Evolutionary conservation across 495 filamentous ascomycete species (phyloP).

Genomic region (Penicillium dipodomyicola): DNA sequence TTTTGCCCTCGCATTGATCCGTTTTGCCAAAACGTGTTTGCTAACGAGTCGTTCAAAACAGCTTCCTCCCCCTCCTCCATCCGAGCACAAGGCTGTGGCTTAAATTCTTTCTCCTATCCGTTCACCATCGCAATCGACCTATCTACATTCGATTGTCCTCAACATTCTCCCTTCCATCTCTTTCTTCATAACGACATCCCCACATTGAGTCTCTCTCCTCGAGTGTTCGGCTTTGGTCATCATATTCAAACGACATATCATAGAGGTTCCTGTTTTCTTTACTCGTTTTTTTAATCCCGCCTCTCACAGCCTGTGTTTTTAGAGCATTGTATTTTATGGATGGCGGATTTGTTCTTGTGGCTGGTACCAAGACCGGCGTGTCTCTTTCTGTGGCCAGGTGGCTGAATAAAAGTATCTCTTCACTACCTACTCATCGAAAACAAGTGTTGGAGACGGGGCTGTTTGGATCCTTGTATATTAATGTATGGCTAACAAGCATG

Average conservation of each 20-base stretch:
- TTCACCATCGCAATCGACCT: slow-evolving; percentile 13
- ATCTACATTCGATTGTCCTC: slow-evolving; percentile 14
- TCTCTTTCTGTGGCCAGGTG: not conserved
- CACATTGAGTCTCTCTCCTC: slow-evolving; percentile 45
- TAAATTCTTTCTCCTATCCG: slow-evolving; percentile 25
- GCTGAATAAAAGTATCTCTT: not conserved
- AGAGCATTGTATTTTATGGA: slow-evolving; percentile 8
- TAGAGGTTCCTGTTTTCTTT: slow-evolving; percentile 39
- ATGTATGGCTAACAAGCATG: not conserved
- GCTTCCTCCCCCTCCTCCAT: slow-evolving; percentile 45
- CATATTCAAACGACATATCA: slow-evolving; percentile 43
- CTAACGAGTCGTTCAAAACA: not conserved
- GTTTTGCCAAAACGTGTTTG: not conserved
- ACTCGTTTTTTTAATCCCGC: slow-evolving; percentile 20
- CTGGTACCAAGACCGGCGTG: slow-evolving; percentile 5
- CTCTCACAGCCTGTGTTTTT: not conserved
- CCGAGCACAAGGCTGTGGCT: slow-evolving; percentile 43
- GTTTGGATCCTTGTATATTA: not conserved
- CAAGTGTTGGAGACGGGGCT: not conserved
- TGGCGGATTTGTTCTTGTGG: not conserved
- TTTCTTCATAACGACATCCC: slow-evolving; percentile 35
- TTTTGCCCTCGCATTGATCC: not conserved
- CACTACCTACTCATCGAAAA: not conserved
- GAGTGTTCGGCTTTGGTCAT: slow-evolving; percentile 45
- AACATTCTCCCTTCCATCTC: slow-evolving; percentile 17